Evolutionary conservation across 2,329 filamentous ascomycete species (phyloP), one percentile per base, ranked within the genome.

Genomic region (Colletotrichum incanum): DNA sequence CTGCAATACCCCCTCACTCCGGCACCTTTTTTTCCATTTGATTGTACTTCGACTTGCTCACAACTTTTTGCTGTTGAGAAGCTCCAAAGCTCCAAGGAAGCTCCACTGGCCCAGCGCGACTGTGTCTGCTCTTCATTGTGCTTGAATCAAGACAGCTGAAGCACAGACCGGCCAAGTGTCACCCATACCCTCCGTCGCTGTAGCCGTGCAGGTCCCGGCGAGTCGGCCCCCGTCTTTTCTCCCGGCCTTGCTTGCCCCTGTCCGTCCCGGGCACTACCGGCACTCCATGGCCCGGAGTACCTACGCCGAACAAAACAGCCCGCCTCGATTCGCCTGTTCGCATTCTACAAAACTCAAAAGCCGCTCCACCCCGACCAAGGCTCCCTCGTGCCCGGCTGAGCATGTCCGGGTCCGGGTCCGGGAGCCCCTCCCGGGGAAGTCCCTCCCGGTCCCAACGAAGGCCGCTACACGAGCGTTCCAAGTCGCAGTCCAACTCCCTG

Each of bases 401-500:
- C 71, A 78, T 78, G 76, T 77, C 76, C 71, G 75, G 74, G 65
- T 77, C 76, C 73, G 75, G 74, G 65, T 77, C 76, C 49, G 70
- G 70, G 70, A 72, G 70, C 65, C 65, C 69, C 64, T 71, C 68
- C 26, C 68, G 68, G 50, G 68, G 68, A 49, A 62, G 68, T 50
- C 65, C 70, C 60, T 73, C 70, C 71, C 79, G 75, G 75, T 75
- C 76, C 76, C 79, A 75, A 75, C 79, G 74, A 68, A 74, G 76
- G 75, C 82, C 83, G 49, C 78, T 83, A 66, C 80, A 82, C 73
- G 81, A 84, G 76, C 82, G 81, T 66, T 80, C 81, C 47, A 80
- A 80, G 39, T 84, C 85, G 72, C 82, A 85, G 75, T 82, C 80
- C 76, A 85, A 82, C 75, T 78, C 78, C 50, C 79, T 81, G 52